A percentile compares a stretch with the other conserved stretches of the same genome.
Conservation (phyloP, 129 eudicot genomes). For the Lonicera japonica region DNA sequence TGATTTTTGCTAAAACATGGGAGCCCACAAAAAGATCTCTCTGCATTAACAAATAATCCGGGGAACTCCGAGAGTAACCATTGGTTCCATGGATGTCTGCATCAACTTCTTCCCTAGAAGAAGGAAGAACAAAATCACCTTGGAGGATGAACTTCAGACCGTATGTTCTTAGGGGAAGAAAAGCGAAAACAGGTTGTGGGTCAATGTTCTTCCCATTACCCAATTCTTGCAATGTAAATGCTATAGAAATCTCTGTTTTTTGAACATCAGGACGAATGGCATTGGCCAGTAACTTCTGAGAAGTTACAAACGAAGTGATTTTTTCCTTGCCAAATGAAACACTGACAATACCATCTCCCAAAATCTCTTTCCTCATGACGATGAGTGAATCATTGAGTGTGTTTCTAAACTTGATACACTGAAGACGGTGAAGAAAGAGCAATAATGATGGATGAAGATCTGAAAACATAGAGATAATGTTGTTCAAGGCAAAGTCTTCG, state of each 20-base stretch:
- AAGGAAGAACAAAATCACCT: conserved; percentile 95
- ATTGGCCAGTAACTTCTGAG: conserved; percentile 44
- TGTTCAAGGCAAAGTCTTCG: conserved; percentile 36
- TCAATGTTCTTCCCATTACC: conserved; percentile 35
- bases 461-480: conserved; percentile 71
- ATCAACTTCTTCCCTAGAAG: conserved; percentile 95
- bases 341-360: conserved; percentile 58
- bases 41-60: conserved; percentile 54
- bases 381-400: conserved; percentile 42
- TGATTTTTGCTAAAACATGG: conserved; percentile 47
- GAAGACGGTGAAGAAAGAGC: conserved; percentile 89
- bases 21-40: conserved; percentile 61
- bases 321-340: conserved; percentile 62
- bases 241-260: conserved; percentile 75
- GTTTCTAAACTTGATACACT: conserved; percentile 61
- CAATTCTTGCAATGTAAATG: conserved; percentile 61
- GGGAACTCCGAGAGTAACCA: conserved; percentile 85
- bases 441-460: conserved; percentile 90
- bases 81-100: conserved; percentile 88
- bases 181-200: conserved; percentile 88
- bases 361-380: conserved; percentile 63
- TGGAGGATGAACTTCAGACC: conserved; percentile 86
- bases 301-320: conserved; percentile 66
- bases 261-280: conserved; percentile 53
- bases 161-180: conserved; percentile 85